Percentiles rank a stretch among this genome's conserved stretches.
Conservation (phyloP, 225 moss, liverwort and hornwort genomes). For the Thuidium tamariscinum region DNA sequence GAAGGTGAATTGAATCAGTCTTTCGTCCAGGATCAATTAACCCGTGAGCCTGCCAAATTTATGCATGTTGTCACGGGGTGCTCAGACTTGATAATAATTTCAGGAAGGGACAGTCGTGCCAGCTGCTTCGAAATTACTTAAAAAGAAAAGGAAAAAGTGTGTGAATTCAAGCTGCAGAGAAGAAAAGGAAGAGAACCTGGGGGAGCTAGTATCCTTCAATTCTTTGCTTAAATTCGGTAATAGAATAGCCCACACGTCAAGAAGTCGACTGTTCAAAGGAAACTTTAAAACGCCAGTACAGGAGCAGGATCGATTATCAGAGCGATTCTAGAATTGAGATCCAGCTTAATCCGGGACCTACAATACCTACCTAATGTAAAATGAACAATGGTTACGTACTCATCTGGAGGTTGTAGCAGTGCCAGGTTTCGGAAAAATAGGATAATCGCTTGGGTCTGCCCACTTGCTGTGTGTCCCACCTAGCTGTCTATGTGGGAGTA, state of each 20-base stretch:
- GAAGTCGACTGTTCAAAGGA: too few relatives aligned
- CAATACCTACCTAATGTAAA: background rate
- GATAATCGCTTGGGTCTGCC: too few relatives aligned
- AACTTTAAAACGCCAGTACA: background rate
- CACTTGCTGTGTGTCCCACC: too few relatives aligned
- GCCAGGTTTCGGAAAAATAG: background rate
- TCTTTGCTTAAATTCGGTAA: background rate
- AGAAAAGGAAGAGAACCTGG: background rate
- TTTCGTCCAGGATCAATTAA: background rate
- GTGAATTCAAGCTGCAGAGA: background rate
- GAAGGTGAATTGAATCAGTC: background rate
- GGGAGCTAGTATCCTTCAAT: background rate
- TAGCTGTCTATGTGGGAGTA: background rate
- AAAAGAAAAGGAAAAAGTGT: background rate
- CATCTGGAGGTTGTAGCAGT: background rate
- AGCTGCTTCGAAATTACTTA: too few relatives aligned
- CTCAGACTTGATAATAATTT: too few relatives aligned
- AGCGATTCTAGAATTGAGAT: background rate
- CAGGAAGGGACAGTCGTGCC: too few relatives aligned
- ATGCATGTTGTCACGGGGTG: too few relatives aligned
- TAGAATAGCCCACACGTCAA: background rate
- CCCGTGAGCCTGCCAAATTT: background rate
- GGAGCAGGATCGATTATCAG: background rate
- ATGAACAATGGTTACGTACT: background rate
- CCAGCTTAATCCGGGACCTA: too few relatives aligned